These are phyloP conservation scores for Didymella exigua DNA, from an alignment of 2,329 filamentous ascomycete species.

Conservation along the genomic window DNA sequence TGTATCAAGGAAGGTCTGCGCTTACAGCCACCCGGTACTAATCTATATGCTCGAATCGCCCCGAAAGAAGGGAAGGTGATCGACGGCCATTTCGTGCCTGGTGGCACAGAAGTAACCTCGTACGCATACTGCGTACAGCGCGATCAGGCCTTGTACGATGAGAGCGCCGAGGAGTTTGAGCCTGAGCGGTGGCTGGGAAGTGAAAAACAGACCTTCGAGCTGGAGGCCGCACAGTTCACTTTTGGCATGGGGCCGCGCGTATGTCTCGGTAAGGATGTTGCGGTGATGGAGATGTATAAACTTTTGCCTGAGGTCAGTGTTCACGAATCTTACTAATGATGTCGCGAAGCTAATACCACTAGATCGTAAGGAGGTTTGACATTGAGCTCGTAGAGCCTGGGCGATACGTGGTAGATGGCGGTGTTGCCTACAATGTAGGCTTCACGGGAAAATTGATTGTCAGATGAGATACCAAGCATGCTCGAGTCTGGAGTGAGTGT, in stretches of 20 bases:
- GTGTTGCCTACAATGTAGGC: conserved; percentile 37
- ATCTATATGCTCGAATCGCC: conserved; percentile 56
- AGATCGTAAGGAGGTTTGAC: conserved; percentile 38
- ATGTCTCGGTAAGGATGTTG: conserved; percentile 42
- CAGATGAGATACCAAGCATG: not conserved
- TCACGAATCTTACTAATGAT: not conserved
- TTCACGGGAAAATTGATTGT: conserved; percentile 14
- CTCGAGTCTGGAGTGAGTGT: not conserved
- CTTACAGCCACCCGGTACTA: conserved; percentile 58
- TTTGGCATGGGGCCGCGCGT: conserved; percentile 38
- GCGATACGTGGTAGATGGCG: conserved; percentile 36
- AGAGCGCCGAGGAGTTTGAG: conserved; percentile 49
- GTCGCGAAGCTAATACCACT: not conserved
- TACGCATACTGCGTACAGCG: conserved; percentile 48
- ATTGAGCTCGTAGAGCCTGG: too few species aligned
- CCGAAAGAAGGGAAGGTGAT: conserved; percentile 42
- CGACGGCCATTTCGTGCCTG: conserved; percentile 49
- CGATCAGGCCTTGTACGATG: conserved; percentile 43
- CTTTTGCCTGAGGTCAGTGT: conserved; percentile 42
- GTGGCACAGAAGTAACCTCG: conserved; percentile 54
- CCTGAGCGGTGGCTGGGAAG: conserved; percentile 51
- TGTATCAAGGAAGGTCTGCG: conserved; percentile 60
- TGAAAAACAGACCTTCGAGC: conserved; percentile 30
- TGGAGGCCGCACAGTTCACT: conserved; percentile 39
- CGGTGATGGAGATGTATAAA: conserved; percentile 40